phyloP scores from a whole-genome alignment of 257 asterid species.

The Osmanthus fragrans region DNA sequence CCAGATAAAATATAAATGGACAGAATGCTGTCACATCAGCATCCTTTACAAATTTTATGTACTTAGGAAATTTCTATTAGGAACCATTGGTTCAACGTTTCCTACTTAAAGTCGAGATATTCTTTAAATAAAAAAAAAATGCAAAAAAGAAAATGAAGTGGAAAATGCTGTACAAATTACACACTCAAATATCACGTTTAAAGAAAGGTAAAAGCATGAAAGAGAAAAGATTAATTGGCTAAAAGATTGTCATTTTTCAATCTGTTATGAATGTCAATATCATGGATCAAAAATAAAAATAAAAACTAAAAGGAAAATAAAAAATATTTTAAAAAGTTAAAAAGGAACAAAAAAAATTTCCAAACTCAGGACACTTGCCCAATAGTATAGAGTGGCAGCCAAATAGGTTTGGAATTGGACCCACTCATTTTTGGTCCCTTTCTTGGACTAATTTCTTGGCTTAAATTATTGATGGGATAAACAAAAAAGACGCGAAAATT shows the following conservation, averaged over 20 bases:
- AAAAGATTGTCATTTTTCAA: background rate
- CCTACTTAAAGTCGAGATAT: background rate
- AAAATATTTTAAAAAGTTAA: background rate
- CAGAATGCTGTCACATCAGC: too few species aligned
- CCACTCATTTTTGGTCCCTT: background rate
- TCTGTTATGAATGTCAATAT: background rate
- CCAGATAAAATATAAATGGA: too few species aligned
- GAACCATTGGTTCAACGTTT: background rate
- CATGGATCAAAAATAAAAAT: background rate
- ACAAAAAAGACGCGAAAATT: background rate
- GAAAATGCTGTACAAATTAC: background rate
- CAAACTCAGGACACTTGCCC: background rate
- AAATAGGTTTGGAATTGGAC: background rate
- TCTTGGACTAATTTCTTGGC: background rate
- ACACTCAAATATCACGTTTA: background rate
- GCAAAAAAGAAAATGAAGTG: background rate
- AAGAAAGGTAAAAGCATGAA: background rate
- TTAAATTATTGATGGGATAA: background rate
- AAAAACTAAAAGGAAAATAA: background rate
- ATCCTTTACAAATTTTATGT: too few species aligned
- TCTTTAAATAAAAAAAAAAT: background rate
- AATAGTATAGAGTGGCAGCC: background rate
- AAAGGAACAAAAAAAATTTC: background rate
- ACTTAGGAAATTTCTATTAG: too few species aligned
- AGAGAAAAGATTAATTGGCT: background rate